These are phyloP conservation scores for Boletales sp. DNA, from an alignment of 768 basidiomycete species.

Conservation along the genomic window DNA sequence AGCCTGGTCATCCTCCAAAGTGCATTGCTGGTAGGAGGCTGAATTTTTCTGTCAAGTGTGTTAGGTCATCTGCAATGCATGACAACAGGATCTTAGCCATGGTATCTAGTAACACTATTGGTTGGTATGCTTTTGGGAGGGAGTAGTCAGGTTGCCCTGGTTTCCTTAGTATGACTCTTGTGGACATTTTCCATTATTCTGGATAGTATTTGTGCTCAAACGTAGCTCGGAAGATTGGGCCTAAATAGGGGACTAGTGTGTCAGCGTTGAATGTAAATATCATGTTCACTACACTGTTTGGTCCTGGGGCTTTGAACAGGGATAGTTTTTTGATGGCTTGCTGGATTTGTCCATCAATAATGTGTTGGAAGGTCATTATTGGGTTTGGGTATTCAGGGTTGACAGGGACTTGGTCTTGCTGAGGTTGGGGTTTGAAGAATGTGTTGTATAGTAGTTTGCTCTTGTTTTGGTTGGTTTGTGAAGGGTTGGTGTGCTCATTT, in stretches of 20 bases:
- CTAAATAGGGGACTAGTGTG: slow-evolving; percentile 6
- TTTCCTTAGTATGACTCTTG: slow-evolving; percentile 33
- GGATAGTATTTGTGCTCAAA: slow-evolving; percentile 9
- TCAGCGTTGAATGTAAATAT: slow-evolving; percentile 11
- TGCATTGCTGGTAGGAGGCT: too few relatives aligned
- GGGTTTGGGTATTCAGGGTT: too few relatives aligned
- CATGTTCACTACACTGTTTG: slow-evolving; percentile 25
- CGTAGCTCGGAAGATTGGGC: slow-evolving; percentile 6
- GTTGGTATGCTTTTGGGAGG: slow-evolving; percentile 21
- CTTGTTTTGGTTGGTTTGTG: slow-evolving; percentile 19
- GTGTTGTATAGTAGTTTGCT: slow-evolving; percentile 8
- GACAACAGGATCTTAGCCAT: too few relatives aligned
- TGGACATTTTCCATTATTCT: slow-evolving; percentile 21
- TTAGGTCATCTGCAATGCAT: too few relatives aligned
- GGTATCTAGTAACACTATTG: too few relatives aligned
- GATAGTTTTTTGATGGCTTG: slow-evolving; percentile 1
- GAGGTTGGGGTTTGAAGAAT: slow-evolving; percentile 19
- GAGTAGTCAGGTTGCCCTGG: slow-evolving; percentile 34
- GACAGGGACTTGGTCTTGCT: too few relatives aligned
- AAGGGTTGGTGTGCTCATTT: too few relatives aligned
- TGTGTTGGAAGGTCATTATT: neutral
- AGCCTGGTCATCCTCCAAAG: too few relatives aligned
- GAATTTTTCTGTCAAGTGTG: too few relatives aligned
- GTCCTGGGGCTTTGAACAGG: slow-evolving; percentile 19
- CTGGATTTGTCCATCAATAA: slow-evolving; percentile 11